These are phyloP conservation scores for Turnera subulata DNA, from an alignment of 345 rosid species.

Conservation along the genomic window DNA sequence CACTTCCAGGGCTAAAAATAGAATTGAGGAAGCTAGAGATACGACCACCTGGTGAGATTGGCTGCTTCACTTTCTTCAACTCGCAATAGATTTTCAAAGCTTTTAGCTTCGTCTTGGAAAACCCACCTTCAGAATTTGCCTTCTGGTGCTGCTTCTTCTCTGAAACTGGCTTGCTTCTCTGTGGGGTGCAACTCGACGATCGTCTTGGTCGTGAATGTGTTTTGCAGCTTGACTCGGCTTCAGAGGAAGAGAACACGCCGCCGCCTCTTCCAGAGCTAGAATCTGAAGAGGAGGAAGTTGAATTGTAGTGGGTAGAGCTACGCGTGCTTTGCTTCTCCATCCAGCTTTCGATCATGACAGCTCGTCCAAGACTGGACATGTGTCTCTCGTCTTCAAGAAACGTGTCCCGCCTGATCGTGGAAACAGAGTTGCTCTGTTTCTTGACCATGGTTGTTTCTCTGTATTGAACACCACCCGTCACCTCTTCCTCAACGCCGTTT, in stretches of 20 bases:
- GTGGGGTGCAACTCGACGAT: slow-evolving; percentile 1
- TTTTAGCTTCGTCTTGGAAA: slow-evolving; percentile 47
- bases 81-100: slow-evolving; percentile 53
- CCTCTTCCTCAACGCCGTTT: slow-evolving; percentile 15
- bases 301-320: slow-evolving; percentile 18
- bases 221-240: slow-evolving; percentile 37
- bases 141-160: slow-evolving; percentile 15
- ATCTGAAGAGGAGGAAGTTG: slow-evolving; percentile 46
- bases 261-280: slow-evolving; percentile 40
- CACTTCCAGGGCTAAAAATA: slow-evolving; percentile 59
- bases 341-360: slow-evolving; percentile 50
- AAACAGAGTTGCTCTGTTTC: slow-evolving; percentile 37
- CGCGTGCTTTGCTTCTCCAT: slow-evolving; percentile 37
- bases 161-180: slow-evolving; percentile 6
- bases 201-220: slow-evolving; percentile 31
- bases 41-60: slow-evolving; percentile 71
- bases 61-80: slow-evolving; percentile 70
- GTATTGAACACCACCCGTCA: slow-evolving; percentile 7
- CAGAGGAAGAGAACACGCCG: slow-evolving; percentile 47
- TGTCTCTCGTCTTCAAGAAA: slow-evolving; percentile 11
- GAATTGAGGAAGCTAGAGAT: slow-evolving; percentile 67
- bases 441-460: slow-evolving; percentile 19
- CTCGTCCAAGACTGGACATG: slow-evolving; percentile 31
- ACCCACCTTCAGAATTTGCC: slow-evolving; percentile 32
- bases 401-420: slow-evolving; percentile 2